phyloP scores from a whole-genome alignment of 108 stramenopile species.

The Fistulifera solaris region DNA sequence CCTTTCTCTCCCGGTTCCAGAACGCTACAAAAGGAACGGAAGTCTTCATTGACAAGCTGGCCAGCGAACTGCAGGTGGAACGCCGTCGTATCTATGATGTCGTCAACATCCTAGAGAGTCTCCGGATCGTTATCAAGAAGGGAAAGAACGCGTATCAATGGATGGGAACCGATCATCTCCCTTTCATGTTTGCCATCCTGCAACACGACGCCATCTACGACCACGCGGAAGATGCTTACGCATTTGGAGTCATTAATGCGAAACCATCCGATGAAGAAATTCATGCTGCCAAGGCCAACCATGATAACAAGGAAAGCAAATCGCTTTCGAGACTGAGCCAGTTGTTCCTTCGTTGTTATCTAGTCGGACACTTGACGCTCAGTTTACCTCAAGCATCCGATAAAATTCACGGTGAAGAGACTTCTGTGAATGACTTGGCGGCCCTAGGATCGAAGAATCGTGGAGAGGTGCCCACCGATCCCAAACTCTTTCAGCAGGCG shows the following conservation, averaged over 20 bases:
- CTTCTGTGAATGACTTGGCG: conserved; percentile 9
- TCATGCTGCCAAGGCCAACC: not conserved
- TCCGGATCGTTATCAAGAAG: conserved; percentile 64
- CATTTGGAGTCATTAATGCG: not conserved
- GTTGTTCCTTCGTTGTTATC: conserved; percentile 79
- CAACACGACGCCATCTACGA: conserved; percentile 52
- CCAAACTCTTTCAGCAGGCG: conserved; percentile 13
- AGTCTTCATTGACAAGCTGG: conserved; percentile 55
- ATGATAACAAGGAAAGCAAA: not conserved
- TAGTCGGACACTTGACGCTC: conserved; percentile 53
- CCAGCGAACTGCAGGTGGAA: conserved; percentile 74
- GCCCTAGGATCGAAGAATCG: conserved; percentile 1
- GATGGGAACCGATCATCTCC: conserved; percentile 59
- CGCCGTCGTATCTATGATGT: conserved; percentile 93
- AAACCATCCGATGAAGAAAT: not conserved
- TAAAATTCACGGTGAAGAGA: conserved; percentile 54
- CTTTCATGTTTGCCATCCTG: conserved; percentile 47
- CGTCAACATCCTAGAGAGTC: conserved; percentile 88
- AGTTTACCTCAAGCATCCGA: conserved; percentile 64
- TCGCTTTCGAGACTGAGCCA: conserved; percentile 71
- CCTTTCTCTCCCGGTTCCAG: conserved; percentile 46
- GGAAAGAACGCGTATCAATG: conserved; percentile 88
- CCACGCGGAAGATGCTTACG: conserved; percentile 30
- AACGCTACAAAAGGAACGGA: conserved; percentile 16
- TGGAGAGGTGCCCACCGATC: not conserved